phyloP scores from a whole-genome alignment of 179 eudicot species.

The Spinacia oleracea region DNA sequence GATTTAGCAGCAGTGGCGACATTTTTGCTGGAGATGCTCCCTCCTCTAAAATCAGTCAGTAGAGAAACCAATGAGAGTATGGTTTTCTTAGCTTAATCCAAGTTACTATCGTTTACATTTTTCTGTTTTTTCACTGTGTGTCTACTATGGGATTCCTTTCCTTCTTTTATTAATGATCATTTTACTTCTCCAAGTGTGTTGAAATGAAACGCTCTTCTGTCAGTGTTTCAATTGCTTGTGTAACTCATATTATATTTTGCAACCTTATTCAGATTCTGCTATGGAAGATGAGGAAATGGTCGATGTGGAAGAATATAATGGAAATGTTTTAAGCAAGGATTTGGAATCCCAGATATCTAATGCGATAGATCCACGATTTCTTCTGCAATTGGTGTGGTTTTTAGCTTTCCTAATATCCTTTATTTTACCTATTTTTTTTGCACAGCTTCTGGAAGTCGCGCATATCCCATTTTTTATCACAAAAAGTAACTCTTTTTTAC shows the following conservation, averaged over 20 bases:
- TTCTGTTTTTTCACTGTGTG: neutral
- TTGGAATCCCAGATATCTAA: slow-evolving; percentile 70
- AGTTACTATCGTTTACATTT: neutral
- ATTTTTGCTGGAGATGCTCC: slow-evolving; percentile 76
- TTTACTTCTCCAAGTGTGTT: neutral
- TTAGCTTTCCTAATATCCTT: neutral
- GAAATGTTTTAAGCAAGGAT: slow-evolving; percentile 47
- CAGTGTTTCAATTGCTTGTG: neutral
- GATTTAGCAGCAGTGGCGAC: slow-evolving; percentile 81
- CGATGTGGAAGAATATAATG: slow-evolving; percentile 47
- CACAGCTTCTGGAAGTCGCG: neutral
- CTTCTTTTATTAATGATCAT: neutral
- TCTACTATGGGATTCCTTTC: neutral
- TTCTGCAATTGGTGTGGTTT: slow-evolving; percentile 68
- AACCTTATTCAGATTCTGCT: slow-evolving; percentile 41
- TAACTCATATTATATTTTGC: neutral
- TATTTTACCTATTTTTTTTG: neutral
- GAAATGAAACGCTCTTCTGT: neutral
- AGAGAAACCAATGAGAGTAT: slow-evolving; percentile 53
- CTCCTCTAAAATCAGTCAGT: slow-evolving; percentile 58
- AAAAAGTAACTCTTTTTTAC: slow-evolving; percentile 10
- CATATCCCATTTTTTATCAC: neutral
- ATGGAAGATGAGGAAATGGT: slow-evolving; percentile 75
- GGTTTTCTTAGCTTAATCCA: slow-evolving; percentile 10
- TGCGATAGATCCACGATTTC: slow-evolving; percentile 83